A percentile compares a stretch with the other conserved stretches of the same genome.
phyloP scores from a whole-genome alignment of 108 stramenopile species.

The Cafeteria roenbergensis region DNA sequence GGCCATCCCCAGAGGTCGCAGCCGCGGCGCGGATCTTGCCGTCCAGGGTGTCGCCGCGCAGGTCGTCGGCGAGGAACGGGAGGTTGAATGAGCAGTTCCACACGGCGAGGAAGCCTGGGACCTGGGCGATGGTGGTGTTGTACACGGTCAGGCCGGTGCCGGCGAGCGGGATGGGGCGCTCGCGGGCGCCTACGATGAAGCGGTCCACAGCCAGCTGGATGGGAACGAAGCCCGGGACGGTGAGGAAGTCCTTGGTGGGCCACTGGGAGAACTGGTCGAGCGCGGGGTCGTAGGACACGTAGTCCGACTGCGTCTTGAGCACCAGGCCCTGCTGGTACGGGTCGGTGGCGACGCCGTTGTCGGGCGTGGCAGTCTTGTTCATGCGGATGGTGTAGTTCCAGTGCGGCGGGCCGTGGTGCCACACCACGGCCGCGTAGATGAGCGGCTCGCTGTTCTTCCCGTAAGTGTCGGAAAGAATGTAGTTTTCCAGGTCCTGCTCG shows the following conservation, averaged over 20 bases:
- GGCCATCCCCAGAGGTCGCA: background rate
- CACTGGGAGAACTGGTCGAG: background rate
- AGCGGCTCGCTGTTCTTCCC: background rate
- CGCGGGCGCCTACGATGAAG: background rate
- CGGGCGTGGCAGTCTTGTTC: background rate
- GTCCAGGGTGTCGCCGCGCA: too few species aligned
- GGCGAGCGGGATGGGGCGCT: background rate
- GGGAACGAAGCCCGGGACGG: background rate
- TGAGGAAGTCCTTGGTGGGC: background rate
- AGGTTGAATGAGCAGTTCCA: too few species aligned
- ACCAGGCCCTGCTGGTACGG: background rate
- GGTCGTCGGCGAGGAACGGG: too few species aligned
- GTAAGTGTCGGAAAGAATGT: background rate
- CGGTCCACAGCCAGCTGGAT: slow-evolving; percentile 7
- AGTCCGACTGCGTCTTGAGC: background rate
- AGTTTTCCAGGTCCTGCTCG: background rate
- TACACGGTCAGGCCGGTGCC: too few species aligned
- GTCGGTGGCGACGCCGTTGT: background rate
- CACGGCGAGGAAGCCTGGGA: too few species aligned
- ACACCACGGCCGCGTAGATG: slow-evolving; percentile 7
- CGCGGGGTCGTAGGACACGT: background rate
- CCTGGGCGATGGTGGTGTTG: too few species aligned
- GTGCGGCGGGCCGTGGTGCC: background rate
- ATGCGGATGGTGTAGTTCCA: slow-evolving; percentile 3
- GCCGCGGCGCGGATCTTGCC: background rate